Percentiles rank a stretch among this genome's conserved stretches.
Conservation (phyloP, 345 rosid species). For the Brassica napus region DNA sequence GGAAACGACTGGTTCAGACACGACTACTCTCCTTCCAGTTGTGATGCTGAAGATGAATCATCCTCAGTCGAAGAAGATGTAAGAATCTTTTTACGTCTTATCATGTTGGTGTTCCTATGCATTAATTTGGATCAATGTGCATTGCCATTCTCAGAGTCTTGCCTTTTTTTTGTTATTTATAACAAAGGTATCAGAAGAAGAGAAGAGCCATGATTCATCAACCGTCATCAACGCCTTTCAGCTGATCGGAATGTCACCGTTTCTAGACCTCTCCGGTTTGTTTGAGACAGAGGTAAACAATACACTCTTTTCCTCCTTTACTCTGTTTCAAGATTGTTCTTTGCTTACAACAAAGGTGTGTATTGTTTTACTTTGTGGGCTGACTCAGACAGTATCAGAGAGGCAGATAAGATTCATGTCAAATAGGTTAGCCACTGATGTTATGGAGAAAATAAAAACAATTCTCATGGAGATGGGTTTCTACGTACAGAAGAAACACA, state of each 20-base stretch:
- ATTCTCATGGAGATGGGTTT: conserved; percentile 73
- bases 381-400: conserved; percentile 66
- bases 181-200: conserved; percentile 49
- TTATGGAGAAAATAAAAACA: conserved; percentile 63
- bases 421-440: conserved; percentile 57
- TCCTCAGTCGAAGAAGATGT: conserved; percentile 58
- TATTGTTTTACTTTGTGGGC: not conserved
- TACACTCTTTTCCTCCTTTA: not conserved
- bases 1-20: conserved; percentile 70
- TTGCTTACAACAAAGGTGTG: not conserved
- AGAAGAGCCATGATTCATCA: conserved; percentile 47
- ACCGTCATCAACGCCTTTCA: conserved; percentile 77
- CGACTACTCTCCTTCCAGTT: conserved; percentile 55
- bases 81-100: conserved; percentile 22
- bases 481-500: conserved; percentile 69
- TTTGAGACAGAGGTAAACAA: conserved; percentile 73
- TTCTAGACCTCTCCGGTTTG: conserved; percentile 87
- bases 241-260: conserved; percentile 90
- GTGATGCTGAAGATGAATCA: conserved; percentile 52
- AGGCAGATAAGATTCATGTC: conserved; percentile 83
- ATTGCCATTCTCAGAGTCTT: not conserved
- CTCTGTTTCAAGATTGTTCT: conserved; percentile 10
- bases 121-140: not conserved
- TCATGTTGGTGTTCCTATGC: not conserved
- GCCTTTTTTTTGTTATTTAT: conserved; percentile 33